Base-by-base conservation (phyloP, 2,329 filamentous ascomycete species). In the Pseudocercospora vitis region DNA sequence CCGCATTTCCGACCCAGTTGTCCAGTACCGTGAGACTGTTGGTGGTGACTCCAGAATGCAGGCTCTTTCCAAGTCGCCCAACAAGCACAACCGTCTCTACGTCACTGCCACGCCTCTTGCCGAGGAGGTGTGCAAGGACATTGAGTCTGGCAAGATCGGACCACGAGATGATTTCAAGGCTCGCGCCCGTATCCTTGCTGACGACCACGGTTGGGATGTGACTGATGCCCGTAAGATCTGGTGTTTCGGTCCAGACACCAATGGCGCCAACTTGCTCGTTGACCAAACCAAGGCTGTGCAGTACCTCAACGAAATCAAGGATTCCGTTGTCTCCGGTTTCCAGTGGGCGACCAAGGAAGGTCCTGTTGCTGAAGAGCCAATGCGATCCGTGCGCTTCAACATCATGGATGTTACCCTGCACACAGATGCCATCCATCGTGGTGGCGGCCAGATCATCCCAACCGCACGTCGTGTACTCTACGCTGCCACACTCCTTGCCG, bases 41-140 rank as follows among this genome's bases (percentile, higher is more conserved):
- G 77, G 78, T 67, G 82, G 63, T 70, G 85, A 85, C 73, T 97
- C 94, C 52, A 89, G 86, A 84, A 97, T 97, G 71, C 95, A 89
- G 72, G 94, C 94, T 67, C 83, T 99, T 71, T 97, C 94, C 78
- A 99, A 99, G 84, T 99, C 94, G 45, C 94, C 94, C 81, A 99
- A 99, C 89, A 99, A 99, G 90, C 94, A 99, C 88, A 99, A 99
- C 85, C 92, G 94, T 91, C 84, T 99, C 59, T 99, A 97, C 83
- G 86, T 99, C 79, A 84, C 83, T 76, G 94, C 94, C 63, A 80
- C 91, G 79, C 94, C 94, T 68, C 82, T 99, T 52, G 84, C 84
- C 40, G 94, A 99, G 84, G 94, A 97, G 68, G 87, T 99, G 58
- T 82, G 89, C 68, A 84, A 85, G 72, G 89, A 88, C 71, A 99